Evolutionary conservation across 257 asterid genomes (phyloP).

Genomic region (Echites panduratus): DNA sequence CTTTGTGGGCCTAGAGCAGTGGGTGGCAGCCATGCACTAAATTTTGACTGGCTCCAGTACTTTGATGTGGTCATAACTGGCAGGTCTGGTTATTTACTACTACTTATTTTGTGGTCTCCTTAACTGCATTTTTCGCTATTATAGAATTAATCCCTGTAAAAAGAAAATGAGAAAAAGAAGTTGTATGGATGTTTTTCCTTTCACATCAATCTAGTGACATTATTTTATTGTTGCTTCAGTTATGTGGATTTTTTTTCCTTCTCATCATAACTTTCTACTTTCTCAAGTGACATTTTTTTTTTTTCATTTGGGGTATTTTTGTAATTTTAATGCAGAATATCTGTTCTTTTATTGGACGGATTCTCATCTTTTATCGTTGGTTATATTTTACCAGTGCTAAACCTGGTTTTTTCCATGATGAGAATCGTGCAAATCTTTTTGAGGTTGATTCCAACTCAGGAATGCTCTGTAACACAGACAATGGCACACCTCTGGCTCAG

Average conservation of each 20-base stretch:
- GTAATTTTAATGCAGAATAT: not conserved
- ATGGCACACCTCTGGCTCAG: conserved; percentile 97
- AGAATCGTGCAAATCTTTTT: conserved; percentile 74
- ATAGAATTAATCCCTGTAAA: not conserved
- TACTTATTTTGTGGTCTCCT: not conserved
- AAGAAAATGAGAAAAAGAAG: not conserved
- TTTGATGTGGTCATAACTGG: conserved; percentile 93
- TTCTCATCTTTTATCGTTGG: not conserved
- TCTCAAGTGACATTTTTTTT: not conserved
- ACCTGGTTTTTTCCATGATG: conserved; percentile 94
- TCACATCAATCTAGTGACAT: not conserved
- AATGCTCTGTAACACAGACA: conserved; percentile 89
- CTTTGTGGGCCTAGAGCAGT: conserved; percentile 56
- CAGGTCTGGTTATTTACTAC: conserved; percentile 51
- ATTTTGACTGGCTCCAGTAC: conserved; percentile 77
- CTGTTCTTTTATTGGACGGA: not conserved
- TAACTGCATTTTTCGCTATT: too few relatives aligned
- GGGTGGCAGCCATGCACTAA: conserved; percentile 38
- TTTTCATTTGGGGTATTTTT: not conserved
- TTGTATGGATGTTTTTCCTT: not conserved
- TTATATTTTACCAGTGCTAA: conserved; percentile 59
- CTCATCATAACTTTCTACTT: not conserved
- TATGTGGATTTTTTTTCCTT: not conserved
- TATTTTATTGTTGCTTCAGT: not conserved
- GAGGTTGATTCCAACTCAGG: conserved; percentile 87